These are phyloP conservation scores for Effrenium voratum DNA, from an alignment of 73 alveolate species.

Conservation along the genomic window DNA sequence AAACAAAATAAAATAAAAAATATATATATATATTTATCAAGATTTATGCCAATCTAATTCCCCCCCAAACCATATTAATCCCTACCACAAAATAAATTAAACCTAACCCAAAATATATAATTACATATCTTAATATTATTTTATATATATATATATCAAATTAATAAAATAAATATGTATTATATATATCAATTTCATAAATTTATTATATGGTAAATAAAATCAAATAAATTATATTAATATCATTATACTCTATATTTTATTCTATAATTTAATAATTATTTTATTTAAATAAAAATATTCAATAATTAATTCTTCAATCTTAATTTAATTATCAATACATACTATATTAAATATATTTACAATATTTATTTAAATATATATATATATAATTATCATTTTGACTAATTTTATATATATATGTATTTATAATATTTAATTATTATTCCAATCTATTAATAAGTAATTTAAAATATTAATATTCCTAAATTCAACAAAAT, in stretches of 20 bases:
- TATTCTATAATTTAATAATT: too few species aligned
- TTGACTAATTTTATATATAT: not conserved
- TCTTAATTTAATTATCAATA: not conserved
- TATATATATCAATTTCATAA: too few species aligned
- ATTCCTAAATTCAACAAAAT: not conserved
- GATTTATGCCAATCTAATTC: not conserved
- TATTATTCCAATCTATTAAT: not conserved
- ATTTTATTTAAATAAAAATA: too few species aligned
- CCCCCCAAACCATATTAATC: too few species aligned
- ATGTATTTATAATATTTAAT: not conserved
- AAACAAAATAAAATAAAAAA: not conserved
- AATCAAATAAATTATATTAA: too few species aligned
- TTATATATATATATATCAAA: not conserved
- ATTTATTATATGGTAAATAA: not conserved
- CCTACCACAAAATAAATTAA: not conserved
- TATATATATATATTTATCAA: not conserved
- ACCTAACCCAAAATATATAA: not conserved
- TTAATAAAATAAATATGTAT: not conserved
- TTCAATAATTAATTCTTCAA: too few species aligned
- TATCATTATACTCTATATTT: too few species aligned
- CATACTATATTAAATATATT: not conserved
- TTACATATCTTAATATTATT: not conserved
- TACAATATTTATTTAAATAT: not conserved
- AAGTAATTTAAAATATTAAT: not conserved
- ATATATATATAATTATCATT: not conserved